Percentiles rank a stretch among this genome's conserved stretches.
Evolutionary conservation across 225 moss, liverwort and hornwort genomes (phyloP).

Genomic region (Anthoceros angustus): DNA sequence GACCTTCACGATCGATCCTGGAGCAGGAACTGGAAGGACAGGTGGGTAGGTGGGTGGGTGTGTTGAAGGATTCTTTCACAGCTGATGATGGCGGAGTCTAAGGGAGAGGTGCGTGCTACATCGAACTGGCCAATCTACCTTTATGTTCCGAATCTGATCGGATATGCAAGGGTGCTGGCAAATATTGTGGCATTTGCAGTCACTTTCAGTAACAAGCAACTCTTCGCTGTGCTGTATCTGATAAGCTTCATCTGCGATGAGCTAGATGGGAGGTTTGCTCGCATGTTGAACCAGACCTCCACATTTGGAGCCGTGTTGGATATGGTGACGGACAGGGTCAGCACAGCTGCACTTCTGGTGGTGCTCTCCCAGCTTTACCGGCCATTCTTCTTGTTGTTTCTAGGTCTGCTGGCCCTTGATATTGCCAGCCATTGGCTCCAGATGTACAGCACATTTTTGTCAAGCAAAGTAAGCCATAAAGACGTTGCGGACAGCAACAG

Average conservation of each 20-base stretch:
- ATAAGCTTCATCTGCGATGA: slow-evolving; percentile 95
- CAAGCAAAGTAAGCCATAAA: slow-evolving; percentile 86
- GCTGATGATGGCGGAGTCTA: not conserved
- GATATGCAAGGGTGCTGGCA: slow-evolving; percentile 81
- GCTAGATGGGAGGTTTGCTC: slow-evolving; percentile 93
- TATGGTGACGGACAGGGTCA: slow-evolving; percentile 98
- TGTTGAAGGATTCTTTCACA: too few relatives aligned
- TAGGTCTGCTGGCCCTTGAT: slow-evolving; percentile 75
- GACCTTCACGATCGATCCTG: too few relatives aligned
- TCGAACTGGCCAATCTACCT: slow-evolving; percentile 34
- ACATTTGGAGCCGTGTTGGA: slow-evolving; percentile 98
- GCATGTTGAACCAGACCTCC: slow-evolving; percentile 88
- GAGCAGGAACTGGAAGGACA: too few relatives aligned
- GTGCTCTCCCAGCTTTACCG: slow-evolving; percentile 85
- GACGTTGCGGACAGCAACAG: slow-evolving; percentile 87
- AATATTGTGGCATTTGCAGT: slow-evolving; percentile 62
- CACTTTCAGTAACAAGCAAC: slow-evolving; percentile 52
- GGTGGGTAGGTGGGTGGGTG: too few relatives aligned
- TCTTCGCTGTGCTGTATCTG: slow-evolving; percentile 71
- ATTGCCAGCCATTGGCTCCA: slow-evolving; percentile 98
- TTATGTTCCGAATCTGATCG: slow-evolving; percentile 46
- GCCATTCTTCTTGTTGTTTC: slow-evolving; percentile 47
- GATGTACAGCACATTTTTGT: slow-evolving; percentile 87
- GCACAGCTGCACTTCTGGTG: slow-evolving; percentile 80
- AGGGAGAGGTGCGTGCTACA: not conserved